Evolutionary conservation across 345 rosid genomes (phyloP), one percentile per base, ranked within the genome.

Genomic region (Aurinia saxatilis): DNA sequence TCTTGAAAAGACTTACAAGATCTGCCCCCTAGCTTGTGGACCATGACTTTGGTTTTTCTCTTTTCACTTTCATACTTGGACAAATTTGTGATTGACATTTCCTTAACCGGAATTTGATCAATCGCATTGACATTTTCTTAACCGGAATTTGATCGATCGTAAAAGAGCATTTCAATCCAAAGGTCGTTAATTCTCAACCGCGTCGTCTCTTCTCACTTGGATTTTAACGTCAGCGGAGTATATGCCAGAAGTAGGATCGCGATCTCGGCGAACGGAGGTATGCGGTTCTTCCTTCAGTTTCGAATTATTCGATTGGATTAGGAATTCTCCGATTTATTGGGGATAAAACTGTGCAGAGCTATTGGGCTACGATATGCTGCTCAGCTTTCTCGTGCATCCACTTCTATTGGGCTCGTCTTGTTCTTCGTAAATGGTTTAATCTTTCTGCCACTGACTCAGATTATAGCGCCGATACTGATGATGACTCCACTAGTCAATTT

Each of bases 371-470:
- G 73, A 59, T 77, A 48, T 88, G 82, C 75, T 88, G 88, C 81
- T 88, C 90, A 78, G 89, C 79, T 80, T 85, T 80, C 81, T 81
- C 81, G 47, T 84, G 80, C 85, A 69, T 88, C 66, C 96, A 91
- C 79, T 77, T 83, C 55, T 82, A 80, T 58, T 91, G 96, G 98
- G 77, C 84, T 10, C 76, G 85, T 33, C 75, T 83, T 21, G 76
- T 88, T n/a, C 48, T 91, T 53, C 82, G 95, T 10, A 86, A 91
- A 77, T 84, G 78, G 92, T 71, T 91, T 46, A 91, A 91, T 50
- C 76, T 86, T 78, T 63, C 69, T 57, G 12, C 83, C 36, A 74
- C 14, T 30, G 88, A 73, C 16, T 86, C 95, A 31, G 90, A 91
- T 73, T 91, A 73, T 79, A 82, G 96, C 44, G 95, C 98, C 12